Conservation (phyloP, 2,329 filamentous ascomycete species). For the Ophiosphaerella herpotricha region DNA sequence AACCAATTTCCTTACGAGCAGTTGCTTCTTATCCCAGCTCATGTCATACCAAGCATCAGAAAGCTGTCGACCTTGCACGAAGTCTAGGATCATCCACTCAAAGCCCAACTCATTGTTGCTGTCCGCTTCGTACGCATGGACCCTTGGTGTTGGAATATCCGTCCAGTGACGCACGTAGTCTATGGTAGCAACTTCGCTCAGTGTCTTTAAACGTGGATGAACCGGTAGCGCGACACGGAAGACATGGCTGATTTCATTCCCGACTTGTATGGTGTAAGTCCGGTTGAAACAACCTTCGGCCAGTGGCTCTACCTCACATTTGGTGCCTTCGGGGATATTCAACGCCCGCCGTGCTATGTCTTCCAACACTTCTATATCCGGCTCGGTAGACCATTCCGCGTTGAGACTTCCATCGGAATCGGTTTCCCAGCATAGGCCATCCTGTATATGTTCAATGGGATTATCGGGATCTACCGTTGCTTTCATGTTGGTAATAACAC, state of each 20-base stretch:
- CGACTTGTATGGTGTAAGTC: constrained; percentile 12
- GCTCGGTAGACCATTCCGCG: constrained; percentile 12
- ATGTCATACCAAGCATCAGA: constrained; percentile 1
- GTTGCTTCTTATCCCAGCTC: constrained; percentile 12
- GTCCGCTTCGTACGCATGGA: constrained; percentile 6
- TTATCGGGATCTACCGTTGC: no score
- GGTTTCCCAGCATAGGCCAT: neutral
- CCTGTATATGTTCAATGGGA: no score
- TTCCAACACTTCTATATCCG: constrained; percentile 2
- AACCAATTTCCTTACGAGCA: constrained; percentile 8
- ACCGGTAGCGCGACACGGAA: constrained; percentile 28
- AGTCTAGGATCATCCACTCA: constrained; percentile 34
- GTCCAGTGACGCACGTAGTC: constrained; percentile 20
- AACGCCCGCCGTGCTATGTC: constrained; percentile 3
- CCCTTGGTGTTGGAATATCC: constrained; percentile 18
- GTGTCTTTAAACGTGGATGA: constrained; percentile 19
- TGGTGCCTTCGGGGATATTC: neutral
- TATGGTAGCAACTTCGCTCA: constrained; percentile 27
- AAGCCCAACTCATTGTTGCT: constrained; percentile 21
- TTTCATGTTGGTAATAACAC: no score
- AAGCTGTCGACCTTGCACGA: constrained; percentile 9
- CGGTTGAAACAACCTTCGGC: constrained; percentile 16
- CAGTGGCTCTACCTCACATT: constrained; percentile 6
- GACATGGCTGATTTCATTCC: constrained; percentile 24
- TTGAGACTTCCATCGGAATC: neutral